These are phyloP conservation scores for Leucogyrophana mollusca DNA, from an alignment of 768 basidiomycete species.

Conservation along the genomic window DNA sequence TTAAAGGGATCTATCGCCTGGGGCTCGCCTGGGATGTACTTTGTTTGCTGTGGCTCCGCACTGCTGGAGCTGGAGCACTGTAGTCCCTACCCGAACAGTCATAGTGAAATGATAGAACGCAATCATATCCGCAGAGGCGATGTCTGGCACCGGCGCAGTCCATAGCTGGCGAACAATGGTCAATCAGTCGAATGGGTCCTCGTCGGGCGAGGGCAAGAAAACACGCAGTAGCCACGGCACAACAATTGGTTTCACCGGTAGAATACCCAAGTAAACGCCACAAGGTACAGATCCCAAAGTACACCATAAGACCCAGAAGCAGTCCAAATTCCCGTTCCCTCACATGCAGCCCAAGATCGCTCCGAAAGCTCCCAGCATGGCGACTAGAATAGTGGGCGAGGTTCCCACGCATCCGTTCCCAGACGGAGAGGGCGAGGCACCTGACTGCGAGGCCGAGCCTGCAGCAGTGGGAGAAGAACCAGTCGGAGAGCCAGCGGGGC, in stretches of 20 bases:
- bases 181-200: not conserved
- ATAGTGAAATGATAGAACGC: slow-evolving; percentile 1
- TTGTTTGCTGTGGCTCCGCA: not conserved
- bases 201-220: too few relatives aligned
- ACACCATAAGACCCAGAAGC: slow-evolving; percentile 1
- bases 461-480: not conserved
- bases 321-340: not conserved
- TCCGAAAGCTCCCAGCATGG: slow-evolving; percentile 5
- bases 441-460: not conserved
- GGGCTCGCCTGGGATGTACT: too few relatives aligned
- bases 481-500: slow-evolving; percentile 3
- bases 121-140: slow-evolving; percentile 7
- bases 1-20: too few relatives aligned
- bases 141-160: not conserved
- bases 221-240: too few relatives aligned
- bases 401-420: slow-evolving; percentile 4
- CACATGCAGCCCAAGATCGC: not conserved
- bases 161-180: slow-evolving; percentile 15
- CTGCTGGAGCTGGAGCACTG: not conserved
- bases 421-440: slow-evolving; percentile 1
- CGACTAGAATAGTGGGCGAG: not conserved
- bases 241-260: too few relatives aligned
- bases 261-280: too few relatives aligned
- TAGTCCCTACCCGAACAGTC: too few relatives aligned
- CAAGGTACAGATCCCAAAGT: not conserved